Percentiles rank a stretch among this genome's conserved stretches.
Conservation (phyloP, 106 monocot genomes). For the Phalaenopsis equestris region DNA sequence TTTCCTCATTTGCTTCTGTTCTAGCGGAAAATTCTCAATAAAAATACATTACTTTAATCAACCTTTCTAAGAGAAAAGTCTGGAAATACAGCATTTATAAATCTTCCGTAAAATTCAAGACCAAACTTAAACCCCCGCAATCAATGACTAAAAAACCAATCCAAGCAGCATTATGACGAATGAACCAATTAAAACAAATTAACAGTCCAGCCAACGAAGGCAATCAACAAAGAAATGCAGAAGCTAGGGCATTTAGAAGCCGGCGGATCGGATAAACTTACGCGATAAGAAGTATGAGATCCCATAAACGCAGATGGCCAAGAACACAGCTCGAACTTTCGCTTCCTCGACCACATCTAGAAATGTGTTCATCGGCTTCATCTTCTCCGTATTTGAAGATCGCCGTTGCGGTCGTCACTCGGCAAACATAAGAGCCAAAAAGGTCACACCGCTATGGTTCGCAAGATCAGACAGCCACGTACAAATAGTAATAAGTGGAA, state of each 20-base stretch:
- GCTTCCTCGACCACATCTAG: conserved; percentile 50
- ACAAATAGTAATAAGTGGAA: neutral
- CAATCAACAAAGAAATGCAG: neutral
- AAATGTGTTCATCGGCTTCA: conserved; percentile 34
- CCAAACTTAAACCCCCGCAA: neutral
- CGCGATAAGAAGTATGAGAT: conserved; percentile 59
- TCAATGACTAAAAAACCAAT: neutral
- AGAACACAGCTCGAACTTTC: conserved; percentile 40
- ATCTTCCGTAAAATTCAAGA: neutral
- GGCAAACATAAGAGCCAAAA: neutral
- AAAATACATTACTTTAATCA: neutral
- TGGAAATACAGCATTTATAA: neutral
- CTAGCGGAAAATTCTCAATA: neutral
- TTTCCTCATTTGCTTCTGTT: neutral
- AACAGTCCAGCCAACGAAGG: neutral
- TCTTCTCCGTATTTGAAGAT: conserved; percentile 6
- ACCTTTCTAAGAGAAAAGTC: neutral
- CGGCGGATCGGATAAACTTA: conserved; percentile 13
- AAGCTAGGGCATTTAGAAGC: neutral
- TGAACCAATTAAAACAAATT: neutral
- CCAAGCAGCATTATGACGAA: neutral
- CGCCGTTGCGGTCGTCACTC: neutral
- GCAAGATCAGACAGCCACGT: neutral
- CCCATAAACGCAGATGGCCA: conserved; percentile 54
- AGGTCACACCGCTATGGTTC: neutral